Evolutionary conservation across 2,329 filamentous ascomycete species (phyloP).

Genomic region (Clonostachys rhizophaga): DNA sequence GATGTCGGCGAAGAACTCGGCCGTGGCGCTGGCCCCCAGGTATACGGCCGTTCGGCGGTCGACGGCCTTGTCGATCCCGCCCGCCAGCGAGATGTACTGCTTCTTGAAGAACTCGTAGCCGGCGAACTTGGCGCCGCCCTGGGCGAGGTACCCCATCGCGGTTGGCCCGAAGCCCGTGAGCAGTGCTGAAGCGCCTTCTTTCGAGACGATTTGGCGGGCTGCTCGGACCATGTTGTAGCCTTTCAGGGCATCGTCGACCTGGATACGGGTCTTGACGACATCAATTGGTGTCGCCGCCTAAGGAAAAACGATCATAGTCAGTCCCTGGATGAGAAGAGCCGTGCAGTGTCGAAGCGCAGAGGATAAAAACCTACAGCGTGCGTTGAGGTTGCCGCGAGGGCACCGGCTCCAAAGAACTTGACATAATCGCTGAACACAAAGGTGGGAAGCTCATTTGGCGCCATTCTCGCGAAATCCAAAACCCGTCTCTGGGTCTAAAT

Average conservation of each 20-base stretch:
- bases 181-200: constrained; percentile 75
- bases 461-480: constrained; percentile 7
- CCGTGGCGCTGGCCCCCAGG: constrained; percentile 64
- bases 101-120: constrained; percentile 96
- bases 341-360: neutral
- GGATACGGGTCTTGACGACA: constrained; percentile 88
- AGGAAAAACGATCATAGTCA: neutral
- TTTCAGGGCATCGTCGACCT: constrained; percentile 82
- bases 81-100: constrained; percentile 69
- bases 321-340: neutral
- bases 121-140: constrained; percentile 87
- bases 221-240: constrained; percentile 79
- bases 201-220: constrained; percentile 71
- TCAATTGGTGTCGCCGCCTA: constrained; percentile 49
- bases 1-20: constrained; percentile 72
- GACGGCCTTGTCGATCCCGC: constrained; percentile 38
- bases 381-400: constrained; percentile 45
- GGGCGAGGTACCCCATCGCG: constrained; percentile 82
- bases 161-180: constrained; percentile 83
- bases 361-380: constrained; percentile 34
- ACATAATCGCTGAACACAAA: constrained; percentile 38
- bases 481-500: too few relatives aligned
- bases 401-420: constrained; percentile 49
- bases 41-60: constrained; percentile 56
- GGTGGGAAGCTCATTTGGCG: constrained; percentile 24